phyloP scores from a whole-genome alignment of 768 basidiomycete genomes.

The Hydnum rufescens region DNA sequence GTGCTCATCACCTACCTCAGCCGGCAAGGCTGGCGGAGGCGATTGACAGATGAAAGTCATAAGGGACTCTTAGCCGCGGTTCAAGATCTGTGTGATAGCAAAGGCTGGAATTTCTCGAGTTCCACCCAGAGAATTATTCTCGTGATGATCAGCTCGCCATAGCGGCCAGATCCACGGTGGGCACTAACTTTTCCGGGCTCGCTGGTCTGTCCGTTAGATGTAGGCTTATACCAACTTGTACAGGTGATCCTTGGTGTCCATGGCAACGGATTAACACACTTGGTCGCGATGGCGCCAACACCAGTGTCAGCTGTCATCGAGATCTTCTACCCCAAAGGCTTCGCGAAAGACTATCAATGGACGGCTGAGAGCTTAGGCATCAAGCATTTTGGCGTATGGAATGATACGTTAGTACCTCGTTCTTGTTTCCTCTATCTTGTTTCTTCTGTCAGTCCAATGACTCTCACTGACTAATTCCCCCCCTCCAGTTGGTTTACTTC shows the following conservation, averaged over 20 bases:
- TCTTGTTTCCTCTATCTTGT: neutral
- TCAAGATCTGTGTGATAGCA: conserved; percentile 13
- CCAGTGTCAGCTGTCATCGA: conserved; percentile 67
- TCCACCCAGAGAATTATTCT: conserved; percentile 42
- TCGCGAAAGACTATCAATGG: conserved; percentile 78
- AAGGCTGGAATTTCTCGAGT: conserved; percentile 37
- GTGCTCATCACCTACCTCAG: conserved; percentile 56
- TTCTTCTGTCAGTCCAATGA: neutral
- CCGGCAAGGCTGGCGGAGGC: conserved; percentile 34
- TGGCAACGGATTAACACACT: conserved; percentile 66
- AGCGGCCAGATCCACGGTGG: conserved; percentile 48
- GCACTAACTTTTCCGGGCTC: conserved; percentile 14
- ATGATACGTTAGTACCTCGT: conserved; percentile 5
- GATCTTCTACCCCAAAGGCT: conserved; percentile 51
- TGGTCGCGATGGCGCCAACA: conserved; percentile 68
- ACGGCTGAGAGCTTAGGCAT: conserved; percentile 54
- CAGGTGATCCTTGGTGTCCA: conserved; percentile 56
- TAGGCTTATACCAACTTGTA: neutral
- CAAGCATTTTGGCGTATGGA: conserved; percentile 56
- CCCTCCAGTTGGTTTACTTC: conserved; percentile 21
- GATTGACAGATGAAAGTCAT: conserved; percentile 18
- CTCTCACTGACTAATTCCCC: neutral
- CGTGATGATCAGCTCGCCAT: conserved; percentile 58
- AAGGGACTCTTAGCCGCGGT: conserved; percentile 13
- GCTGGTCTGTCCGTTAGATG: neutral